Evolutionary conservation across 1,284 basidiomycete genomes (phyloP), one percentile per base, ranked within the genome.

Genomic region (Ganoderma sinense): DNA sequence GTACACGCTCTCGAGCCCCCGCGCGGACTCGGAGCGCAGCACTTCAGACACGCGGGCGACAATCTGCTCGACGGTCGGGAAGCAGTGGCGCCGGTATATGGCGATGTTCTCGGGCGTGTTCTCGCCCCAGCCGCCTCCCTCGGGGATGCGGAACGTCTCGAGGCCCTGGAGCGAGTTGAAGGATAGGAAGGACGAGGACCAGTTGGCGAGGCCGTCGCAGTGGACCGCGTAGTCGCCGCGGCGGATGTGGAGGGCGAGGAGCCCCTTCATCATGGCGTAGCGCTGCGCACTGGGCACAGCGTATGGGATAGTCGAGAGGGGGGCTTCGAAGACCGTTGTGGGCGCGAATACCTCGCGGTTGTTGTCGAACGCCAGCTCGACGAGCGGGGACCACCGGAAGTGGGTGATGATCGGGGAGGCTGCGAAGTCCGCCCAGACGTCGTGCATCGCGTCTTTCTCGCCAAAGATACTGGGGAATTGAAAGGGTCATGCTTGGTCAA

Each of bases 331-430:
- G 72, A 59, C 67, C 73, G 26, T 63, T 40, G 2, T 67, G 13
- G 80, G 72, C 26, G 75, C 69, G 73, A 85, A 78, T 51, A 85
- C 69, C 53, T 76, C 76, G 14, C 72, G 77, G 66, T 86, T 86
- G 14, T 59, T 73, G 43, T 72, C 71, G 61, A 90, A 78, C 1
- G 86, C 88, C 39, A 82, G 79, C 31, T 84, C 82, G 53, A 92
- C 86, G 58, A 91, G 85, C 0, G 87, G 84, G 0, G 91, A 91
- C 90, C 90, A 91, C 1, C 80, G 74, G 73, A 88, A 91, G 39
- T 83, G 73, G 3, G 78, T 77, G 51, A 91, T 76, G 66, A 89
- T 85, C 10, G 89, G 88, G 0, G 89, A 90, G 13, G 1, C 76
- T 74, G 18, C 78, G 78, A 41, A 91, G 80, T 0, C 81, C 74